A percentile compares a stretch with the other conserved stretches of the same genome.
Conservation (phyloP, 2,329 filamentous ascomycete species). For the Colletotrichum orbiculare region DNA sequence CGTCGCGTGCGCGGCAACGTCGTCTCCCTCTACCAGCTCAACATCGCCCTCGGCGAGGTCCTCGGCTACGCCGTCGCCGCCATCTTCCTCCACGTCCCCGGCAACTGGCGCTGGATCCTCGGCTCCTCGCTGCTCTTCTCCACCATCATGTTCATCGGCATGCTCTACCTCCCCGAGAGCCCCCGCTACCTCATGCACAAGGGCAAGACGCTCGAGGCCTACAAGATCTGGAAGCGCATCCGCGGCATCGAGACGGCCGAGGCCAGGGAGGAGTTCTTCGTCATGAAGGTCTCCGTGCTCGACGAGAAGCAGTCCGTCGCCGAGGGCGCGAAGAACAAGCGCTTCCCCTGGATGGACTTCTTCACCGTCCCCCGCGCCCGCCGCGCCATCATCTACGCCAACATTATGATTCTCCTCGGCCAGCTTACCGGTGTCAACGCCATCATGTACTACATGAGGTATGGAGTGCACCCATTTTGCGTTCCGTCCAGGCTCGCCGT, state of each 20-base stretch:
- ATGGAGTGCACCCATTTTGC: not conserved
- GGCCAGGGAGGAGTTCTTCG: constrained; percentile 75
- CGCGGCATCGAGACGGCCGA: constrained; percentile 68
- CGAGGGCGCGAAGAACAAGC: constrained; percentile 63
- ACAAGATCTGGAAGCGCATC: constrained; percentile 78
- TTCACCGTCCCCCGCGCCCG: constrained; percentile 76
- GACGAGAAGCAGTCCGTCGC: constrained; percentile 64
- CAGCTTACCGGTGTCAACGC: constrained; percentile 79
- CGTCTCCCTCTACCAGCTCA: constrained; percentile 80
- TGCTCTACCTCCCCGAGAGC: constrained; percentile 77
- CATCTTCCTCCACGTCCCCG: constrained; percentile 76
- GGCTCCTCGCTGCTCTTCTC: constrained; percentile 77
- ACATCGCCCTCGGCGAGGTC: constrained; percentile 80
- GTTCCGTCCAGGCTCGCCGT: not conserved
- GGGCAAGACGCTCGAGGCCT: constrained; percentile 52
- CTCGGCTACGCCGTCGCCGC: constrained; percentile 78
- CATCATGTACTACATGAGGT: constrained; percentile 77
- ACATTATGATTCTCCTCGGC: constrained; percentile 76
- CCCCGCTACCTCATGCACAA: constrained; percentile 79
- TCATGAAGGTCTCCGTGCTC: constrained; percentile 73
- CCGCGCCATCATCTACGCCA: constrained; percentile 73
- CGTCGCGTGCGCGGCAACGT: constrained; percentile 75
- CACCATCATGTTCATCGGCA: constrained; percentile 58
- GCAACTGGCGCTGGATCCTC: constrained; percentile 80
- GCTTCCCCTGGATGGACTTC: constrained; percentile 79